Evolutionary conservation across 306 rosid species (phyloP).

Genomic region (Adenanthera pavonina): DNA sequence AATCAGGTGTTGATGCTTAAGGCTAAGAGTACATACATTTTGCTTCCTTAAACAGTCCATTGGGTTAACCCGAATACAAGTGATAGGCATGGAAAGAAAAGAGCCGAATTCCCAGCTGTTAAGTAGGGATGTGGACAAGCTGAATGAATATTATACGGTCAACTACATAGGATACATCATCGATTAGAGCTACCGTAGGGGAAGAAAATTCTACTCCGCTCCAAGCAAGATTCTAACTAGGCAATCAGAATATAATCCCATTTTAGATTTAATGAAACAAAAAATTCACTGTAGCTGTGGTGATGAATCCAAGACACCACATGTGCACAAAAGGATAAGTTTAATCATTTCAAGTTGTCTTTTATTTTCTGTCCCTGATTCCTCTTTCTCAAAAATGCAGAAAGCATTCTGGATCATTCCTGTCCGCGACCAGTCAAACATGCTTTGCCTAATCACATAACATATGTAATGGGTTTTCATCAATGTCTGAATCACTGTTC

Average conservation of each 20-base stretch:
- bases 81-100: background rate
- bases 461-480: constrained; percentile 10
- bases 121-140: constrained; percentile 12
- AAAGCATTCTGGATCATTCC: constrained; percentile 34
- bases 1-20: background rate
- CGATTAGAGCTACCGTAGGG: constrained; percentile 31
- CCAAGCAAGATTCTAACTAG: constrained; percentile 17
- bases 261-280: background rate
- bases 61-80: constrained; percentile 15
- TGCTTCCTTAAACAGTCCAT: constrained; percentile 22
- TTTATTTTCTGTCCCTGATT: constrained; percentile 1
- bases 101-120: constrained; percentile 24
- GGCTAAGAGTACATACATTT: constrained; percentile 11
- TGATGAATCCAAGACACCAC: constrained; percentile 41
- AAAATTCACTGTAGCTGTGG: background rate
- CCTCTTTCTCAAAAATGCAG: constrained; percentile 9
- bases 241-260: background rate
- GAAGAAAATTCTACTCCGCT: constrained; percentile 16
- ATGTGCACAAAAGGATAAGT: constrained; percentile 20
- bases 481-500: background rate
- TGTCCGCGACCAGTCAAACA: constrained; percentile 18
- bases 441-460: constrained; percentile 5
- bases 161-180: constrained; percentile 42
- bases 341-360: background rate
- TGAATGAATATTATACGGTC: constrained; percentile 28